Conservation (phyloP, 176 grass and related monocot genomes). For the barley (Hordeum vulgare) region MorexV3_pseudomolecules_assembly NC_058521.1:333686284-333686783, state of each 20-base stretch:
- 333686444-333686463: neutral
- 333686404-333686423: neutral
- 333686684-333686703: too few relatives aligned
- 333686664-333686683: too few relatives aligned
- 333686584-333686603: too few relatives aligned
- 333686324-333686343: neutral
- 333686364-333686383: neutral
- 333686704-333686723: too few relatives aligned
- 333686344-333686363: neutral
- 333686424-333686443: neutral
- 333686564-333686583: neutral
- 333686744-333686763: too few relatives aligned
- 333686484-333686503: too few relatives aligned
- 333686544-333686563: neutral
- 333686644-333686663: too few relatives aligned
- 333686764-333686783: too few relatives aligned
- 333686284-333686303: neutral
- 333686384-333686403: neutral
- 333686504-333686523: too few relatives aligned
- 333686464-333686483: neutral
- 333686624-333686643: too few relatives aligned
- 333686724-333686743: too few relatives aligned
- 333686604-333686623: too few relatives aligned
- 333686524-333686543: neutral
- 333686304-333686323: neutral